Base-by-base conservation (phyloP, 106 monocot genomes). In the Ottelia alismoides region DNA sequence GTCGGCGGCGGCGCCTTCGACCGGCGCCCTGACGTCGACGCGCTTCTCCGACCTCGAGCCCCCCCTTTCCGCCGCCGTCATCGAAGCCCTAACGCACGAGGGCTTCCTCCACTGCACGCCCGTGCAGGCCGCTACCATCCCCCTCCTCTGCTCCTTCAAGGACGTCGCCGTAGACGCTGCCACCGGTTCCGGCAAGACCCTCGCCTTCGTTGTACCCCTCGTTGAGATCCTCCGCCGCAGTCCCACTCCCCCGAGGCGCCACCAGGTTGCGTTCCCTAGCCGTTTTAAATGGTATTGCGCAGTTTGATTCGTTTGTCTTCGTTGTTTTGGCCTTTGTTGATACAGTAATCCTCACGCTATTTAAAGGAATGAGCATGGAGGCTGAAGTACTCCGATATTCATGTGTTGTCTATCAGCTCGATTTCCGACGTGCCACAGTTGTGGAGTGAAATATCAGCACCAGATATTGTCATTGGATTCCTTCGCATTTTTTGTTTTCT, bases 151-250 rank as follows among this genome's bases (percentile, higher is more conserved):
- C 62, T 32, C 47, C 55, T n/a, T n/a, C n/a, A n/a, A n/a, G n/a
- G n/a, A n/a, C 60, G 94, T 96, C 20, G 76, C 84, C 57, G 88
- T 96, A 24, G 94, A 96, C 56, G 94, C 94, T 45, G 84, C 88
- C 52, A 96, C 94, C 14, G 94, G 94, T 0, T 98, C 89, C 10
- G 96, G 85, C 3, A 98, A 98, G 61, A 98, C 96, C 35, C 74
- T 96, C 6, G 76, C 96, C 2, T 98, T 98, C 50, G 74, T 89
- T 24, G 47, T 89, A 12, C 89, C 96, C 10, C 63, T 85, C 29
- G 81, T 78, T 29, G 85, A 98, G 74, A 98, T 98, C 45, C 70
- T 98, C 47, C 76, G 78, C 7, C 75, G 82, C n/a, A 65, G 53
- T 69, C 26, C 76, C 2, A 26, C 49, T 25, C 51, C 72, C 19